Conservation (phyloP, 352 stramenopile genomes). For the Globisporangium nunn region DNA sequence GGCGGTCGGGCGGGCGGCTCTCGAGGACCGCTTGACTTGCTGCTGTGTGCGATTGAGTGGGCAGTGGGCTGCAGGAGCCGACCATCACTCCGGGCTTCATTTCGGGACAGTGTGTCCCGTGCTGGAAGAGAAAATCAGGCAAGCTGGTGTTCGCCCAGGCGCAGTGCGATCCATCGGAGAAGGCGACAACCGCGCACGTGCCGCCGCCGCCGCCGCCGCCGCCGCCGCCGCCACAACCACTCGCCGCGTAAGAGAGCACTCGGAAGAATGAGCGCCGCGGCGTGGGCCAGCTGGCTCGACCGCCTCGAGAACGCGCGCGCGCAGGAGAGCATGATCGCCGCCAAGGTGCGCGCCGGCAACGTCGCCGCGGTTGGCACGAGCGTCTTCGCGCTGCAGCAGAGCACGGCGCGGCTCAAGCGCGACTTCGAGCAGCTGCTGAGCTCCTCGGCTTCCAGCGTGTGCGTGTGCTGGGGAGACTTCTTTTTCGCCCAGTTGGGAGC, state of each 20-base stretch:
- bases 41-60: constrained; percentile 5
- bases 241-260: no score
- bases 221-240: not conserved
- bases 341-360: constrained; percentile 66
- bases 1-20: no score
- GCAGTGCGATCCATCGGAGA: constrained; percentile 7
- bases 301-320: constrained; percentile 66
- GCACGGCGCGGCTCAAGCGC: constrained; percentile 63
- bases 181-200: not conserved
- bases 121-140: not conserved
- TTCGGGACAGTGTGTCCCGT: constrained; percentile 7
- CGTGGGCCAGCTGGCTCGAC: constrained; percentile 79
- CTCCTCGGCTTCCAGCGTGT: constrained; percentile 40
- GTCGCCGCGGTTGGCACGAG: constrained; percentile 57
- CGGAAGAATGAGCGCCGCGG: constrained; percentile 45
- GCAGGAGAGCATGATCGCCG: constrained; percentile 54
- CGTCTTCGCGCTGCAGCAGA: constrained; percentile 83
- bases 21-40: no score
- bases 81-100: not conserved
- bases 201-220: not conserved
- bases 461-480: constrained; percentile 10
- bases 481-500: not conserved
- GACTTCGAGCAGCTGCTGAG: constrained; percentile 79
- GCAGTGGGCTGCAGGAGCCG: constrained; percentile 1
- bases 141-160: not conserved